Conservation (phyloP, 371 early-diverging fungal species). For the Mycotypha africana region DNA sequence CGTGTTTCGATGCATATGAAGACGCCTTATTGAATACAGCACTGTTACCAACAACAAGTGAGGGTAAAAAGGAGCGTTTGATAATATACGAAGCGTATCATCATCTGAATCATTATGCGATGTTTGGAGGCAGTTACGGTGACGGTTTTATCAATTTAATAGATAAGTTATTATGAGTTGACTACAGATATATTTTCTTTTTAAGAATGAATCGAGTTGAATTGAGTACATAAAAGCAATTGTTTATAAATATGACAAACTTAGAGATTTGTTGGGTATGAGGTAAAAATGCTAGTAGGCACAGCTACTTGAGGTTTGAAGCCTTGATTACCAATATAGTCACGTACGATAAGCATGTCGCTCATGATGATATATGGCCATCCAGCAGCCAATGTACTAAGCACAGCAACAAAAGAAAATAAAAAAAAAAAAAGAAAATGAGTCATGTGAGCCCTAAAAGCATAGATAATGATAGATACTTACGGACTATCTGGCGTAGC, state of each 20-base stretch:
- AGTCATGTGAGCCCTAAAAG: too few species aligned
- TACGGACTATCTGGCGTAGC: conserved; percentile 46
- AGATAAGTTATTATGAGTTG: conserved; percentile 12
- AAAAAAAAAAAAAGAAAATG: neutral
- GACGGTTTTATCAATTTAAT: conserved; percentile 15
- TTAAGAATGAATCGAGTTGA: too few species aligned
- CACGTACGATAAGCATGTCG: conserved; percentile 49
- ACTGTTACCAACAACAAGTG: neutral
- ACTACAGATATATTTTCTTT: too few species aligned
- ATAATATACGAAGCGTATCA: conserved; percentile 27
- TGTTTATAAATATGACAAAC: too few species aligned
- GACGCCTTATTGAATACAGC: neutral
- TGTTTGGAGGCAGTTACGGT: conserved; percentile 30
- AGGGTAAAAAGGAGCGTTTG: conserved; percentile 10
- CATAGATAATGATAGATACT: conserved; percentile 10
- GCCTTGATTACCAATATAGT: conserved; percentile 34
- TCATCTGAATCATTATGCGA: conserved; percentile 32
- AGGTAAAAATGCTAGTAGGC: conserved; percentile 15
- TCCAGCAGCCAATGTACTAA: conserved; percentile 40
- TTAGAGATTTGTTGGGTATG: too few species aligned
- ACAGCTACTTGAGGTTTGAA: conserved; percentile 19
- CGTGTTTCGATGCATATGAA: conserved; percentile 12
- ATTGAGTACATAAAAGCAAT: too few species aligned
- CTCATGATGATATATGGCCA: conserved; percentile 48
- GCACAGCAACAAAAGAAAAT: neutral